phyloP scores from a whole-genome alignment of 768 basidiomycete species.

The Lactifluus pinguis region DNA sequence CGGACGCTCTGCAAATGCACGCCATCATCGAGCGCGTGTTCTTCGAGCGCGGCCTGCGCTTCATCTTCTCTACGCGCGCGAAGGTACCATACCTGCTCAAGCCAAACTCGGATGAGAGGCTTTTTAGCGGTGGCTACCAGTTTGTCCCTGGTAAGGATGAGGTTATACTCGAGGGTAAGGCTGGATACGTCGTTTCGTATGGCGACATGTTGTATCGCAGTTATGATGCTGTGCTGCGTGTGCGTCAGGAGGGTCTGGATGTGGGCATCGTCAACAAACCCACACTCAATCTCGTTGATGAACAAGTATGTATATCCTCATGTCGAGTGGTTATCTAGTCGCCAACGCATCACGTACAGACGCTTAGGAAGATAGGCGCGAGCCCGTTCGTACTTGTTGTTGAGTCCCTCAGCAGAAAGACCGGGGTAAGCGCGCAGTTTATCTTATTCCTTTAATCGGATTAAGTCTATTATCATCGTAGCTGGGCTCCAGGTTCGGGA shows the following conservation, averaged over 20 bases:
- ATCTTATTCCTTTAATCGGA: neutral
- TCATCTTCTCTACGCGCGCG: conserved; percentile 82
- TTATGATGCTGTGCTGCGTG: conserved; percentile 72
- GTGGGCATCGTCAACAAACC: conserved; percentile 86
- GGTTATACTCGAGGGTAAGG: conserved; percentile 63
- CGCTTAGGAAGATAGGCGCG: conserved; percentile 59
- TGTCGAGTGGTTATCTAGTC: neutral
- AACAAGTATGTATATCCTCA: conserved; percentile 39
- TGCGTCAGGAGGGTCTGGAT: conserved; percentile 61
- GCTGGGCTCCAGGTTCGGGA: conserved; percentile 78
- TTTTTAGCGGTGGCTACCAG: conserved; percentile 62
- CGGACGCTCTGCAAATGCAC: conserved; percentile 72
- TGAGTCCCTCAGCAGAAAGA: conserved; percentile 84
- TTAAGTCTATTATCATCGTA: conserved; percentile 17
- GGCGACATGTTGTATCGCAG: conserved; percentile 84
- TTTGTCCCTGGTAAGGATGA: conserved; percentile 85
- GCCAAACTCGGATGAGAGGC: conserved; percentile 56
- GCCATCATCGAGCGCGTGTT: conserved; percentile 70
- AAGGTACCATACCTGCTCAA: conserved; percentile 84
- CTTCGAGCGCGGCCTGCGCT: conserved; percentile 75
- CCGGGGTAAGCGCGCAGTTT: conserved; percentile 39
- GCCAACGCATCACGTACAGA: conserved; percentile 26
- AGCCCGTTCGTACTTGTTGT: conserved; percentile 77
- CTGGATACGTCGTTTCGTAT: conserved; percentile 77
- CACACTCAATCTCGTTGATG: conserved; percentile 75